Base-by-base conservation (phyloP, 2,329 filamentous ascomycete species). In the Xylaria arbuscula region DNA sequence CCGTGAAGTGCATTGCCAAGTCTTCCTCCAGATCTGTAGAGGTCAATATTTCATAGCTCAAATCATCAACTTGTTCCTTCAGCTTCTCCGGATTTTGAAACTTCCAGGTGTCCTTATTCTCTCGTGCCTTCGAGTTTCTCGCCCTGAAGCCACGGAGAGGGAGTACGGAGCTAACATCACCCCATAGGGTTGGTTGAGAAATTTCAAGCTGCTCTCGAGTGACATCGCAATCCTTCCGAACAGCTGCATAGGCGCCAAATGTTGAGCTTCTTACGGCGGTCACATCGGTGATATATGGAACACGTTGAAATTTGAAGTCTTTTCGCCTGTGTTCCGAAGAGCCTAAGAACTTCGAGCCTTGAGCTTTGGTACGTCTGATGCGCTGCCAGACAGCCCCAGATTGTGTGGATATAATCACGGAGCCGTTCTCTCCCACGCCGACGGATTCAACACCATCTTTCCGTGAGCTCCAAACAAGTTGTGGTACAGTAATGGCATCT, bases 341-440 rank as follows among this genome's bases (percentile, higher is more conserved):
- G 11, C 71, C 67, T 17, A 70, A 69, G 40, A 73, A 74, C 62
- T 76, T 83, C 0, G 88, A 84, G 72, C 91, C 89, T 75, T 97
- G 97, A 58, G 92, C 90, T 72, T 95, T 97, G 32, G 88, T 86
- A 69, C 96, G 88, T 76, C 93, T 93, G 60, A 96, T 90, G 67
- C 95, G 91, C 73, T 90, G 90, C 95, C 95, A 99, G 0, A 98
- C 95, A 56, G 93, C 95, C 2, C 96, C 96, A 50, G 94, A 95
- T 68, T 94, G 88, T 0, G 96, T 99, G 72, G 93, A 95, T 70
- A 99, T 89, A 64, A 99, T 97, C 72, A 99, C 93, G 0, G 94
- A 97, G 2, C 94, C 96, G 78, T 98, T 92, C 77, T 97, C 94
- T 45, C 94, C 93, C 2, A 98, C 91, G 69, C 90, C 92, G 1